Percentiles rank a stretch among this genome's conserved stretches.
phyloP scores from a whole-genome alignment of 2,329 filamentous ascomycete genomes.

The Microcyclospora tardicrescens region DNA sequence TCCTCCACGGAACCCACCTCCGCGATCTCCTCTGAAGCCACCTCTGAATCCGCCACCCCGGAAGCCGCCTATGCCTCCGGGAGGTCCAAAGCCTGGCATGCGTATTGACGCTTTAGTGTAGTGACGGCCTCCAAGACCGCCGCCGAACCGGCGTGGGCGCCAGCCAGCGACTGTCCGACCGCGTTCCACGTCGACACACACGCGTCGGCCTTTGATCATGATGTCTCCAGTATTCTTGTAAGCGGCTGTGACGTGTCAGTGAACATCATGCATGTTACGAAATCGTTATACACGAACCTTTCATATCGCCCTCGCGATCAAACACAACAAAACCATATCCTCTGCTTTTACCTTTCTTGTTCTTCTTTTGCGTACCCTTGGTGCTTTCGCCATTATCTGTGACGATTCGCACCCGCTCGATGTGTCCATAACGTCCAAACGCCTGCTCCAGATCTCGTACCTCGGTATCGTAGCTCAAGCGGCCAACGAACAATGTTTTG shows the following conservation, averaged over 20 bases:
- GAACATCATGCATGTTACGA: neutral
- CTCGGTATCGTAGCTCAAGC: slow-evolving; percentile 78
- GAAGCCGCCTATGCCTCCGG: slow-evolving; percentile 42
- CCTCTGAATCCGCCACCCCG: slow-evolving; percentile 45
- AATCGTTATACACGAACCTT: slow-evolving; percentile 51
- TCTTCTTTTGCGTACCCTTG: slow-evolving; percentile 2
- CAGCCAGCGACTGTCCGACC: slow-evolving; percentile 88
- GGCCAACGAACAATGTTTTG: slow-evolving; percentile 84
- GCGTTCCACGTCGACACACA: slow-evolving; percentile 91
- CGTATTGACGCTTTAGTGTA: slow-evolving; percentile 74
- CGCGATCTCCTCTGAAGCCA: slow-evolving; percentile 16
- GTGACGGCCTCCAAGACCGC: slow-evolving; percentile 79
- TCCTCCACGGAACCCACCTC: slow-evolving; percentile 37
- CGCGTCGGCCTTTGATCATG: slow-evolving; percentile 79
- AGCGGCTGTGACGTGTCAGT: slow-evolving; percentile 53
- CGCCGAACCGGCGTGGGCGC: slow-evolving; percentile 82
- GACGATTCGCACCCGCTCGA: slow-evolving; percentile 61
- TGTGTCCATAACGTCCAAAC: slow-evolving; percentile 84
- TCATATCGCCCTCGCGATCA: slow-evolving; percentile 96
- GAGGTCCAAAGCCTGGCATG: slow-evolving; percentile 42
- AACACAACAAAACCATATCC: slow-evolving; percentile 97
- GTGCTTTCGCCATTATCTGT: slow-evolving; percentile 73
- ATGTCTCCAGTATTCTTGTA: slow-evolving; percentile 80
- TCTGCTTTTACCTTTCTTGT: slow-evolving; percentile 52
- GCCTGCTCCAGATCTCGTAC: slow-evolving; percentile 85